These are phyloP conservation scores for Corymbia citriodora DNA, from an alignment of 441 rosid species.

Conservation along the genomic window DNA sequence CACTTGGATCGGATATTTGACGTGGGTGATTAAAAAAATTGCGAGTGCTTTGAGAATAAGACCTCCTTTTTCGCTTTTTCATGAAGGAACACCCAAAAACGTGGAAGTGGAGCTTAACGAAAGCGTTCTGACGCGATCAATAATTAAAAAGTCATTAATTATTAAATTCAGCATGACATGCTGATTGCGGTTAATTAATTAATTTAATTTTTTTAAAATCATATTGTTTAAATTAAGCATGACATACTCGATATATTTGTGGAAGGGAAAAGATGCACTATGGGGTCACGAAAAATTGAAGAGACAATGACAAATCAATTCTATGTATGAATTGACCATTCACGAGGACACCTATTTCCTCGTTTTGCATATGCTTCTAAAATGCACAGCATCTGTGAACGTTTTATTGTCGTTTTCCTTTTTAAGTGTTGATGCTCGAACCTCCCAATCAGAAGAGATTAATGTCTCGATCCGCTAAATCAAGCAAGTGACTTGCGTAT, in stretches of 20 bases:
- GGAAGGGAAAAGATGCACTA: too few relatives aligned
- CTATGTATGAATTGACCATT: neutral
- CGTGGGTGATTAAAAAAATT: neutral
- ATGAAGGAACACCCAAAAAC: neutral
- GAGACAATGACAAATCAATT: neutral
- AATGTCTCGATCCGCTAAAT: neutral
- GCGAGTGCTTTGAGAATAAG: neutral
- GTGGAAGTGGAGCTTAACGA: neutral
- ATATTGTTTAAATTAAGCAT: too few relatives aligned
- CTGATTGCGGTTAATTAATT: neutral
- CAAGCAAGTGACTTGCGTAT: accelerated
- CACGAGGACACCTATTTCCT: neutral
- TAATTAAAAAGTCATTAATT: neutral
- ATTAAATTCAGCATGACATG: neutral
- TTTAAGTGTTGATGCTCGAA: neutral
- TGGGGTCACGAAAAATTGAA: neutral
- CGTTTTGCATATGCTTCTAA: neutral
- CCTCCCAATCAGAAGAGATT: neutral
- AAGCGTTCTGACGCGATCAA: neutral
- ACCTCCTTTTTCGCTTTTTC: neutral
- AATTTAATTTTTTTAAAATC: too few relatives aligned
- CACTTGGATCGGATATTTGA: neutral
- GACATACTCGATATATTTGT: accelerated
- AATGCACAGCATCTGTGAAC: accelerated
- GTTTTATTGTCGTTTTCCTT: neutral